Evolutionary conservation across 805 yeast species (phyloP).

Genomic region (Zygotorulaspora sp.): DNA sequence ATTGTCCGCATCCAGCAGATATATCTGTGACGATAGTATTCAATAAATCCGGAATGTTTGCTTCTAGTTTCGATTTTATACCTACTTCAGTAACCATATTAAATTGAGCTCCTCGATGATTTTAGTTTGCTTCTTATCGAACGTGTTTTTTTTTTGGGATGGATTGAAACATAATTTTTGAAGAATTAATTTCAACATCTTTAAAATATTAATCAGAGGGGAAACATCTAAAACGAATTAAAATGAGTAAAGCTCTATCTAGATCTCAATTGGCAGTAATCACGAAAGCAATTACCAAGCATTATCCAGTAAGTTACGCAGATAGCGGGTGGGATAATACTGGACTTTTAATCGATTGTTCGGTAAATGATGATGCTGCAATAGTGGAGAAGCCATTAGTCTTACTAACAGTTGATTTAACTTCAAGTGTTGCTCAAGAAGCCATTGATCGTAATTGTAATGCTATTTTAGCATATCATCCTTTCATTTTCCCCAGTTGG

Average conservation of each 20-base stretch:
- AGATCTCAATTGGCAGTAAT: slow-evolving; percentile 41
- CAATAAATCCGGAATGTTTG: slow-evolving; percentile 27
- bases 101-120: not conserved
- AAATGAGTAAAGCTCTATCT: slow-evolving; percentile 27
- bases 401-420: slow-evolving; percentile 78
- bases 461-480: slow-evolving; percentile 83
- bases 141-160: too few species aligned
- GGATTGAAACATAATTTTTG: not conserved
- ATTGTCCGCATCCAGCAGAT: slow-evolving; percentile 96
- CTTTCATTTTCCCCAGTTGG: slow-evolving; percentile 87
- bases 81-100: slow-evolving; percentile 23
- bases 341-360: slow-evolving; percentile 77
- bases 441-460: slow-evolving; percentile 56
- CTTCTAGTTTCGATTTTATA: slow-evolving; percentile 25
- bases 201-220: not conserved
- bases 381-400: slow-evolving; percentile 32
- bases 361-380: slow-evolving; percentile 29
- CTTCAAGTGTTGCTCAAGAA: slow-evolving; percentile 78
- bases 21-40: slow-evolving; percentile 38
- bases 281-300: slow-evolving; percentile 54
- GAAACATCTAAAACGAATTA: slow-evolving; percentile 1
- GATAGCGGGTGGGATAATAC: slow-evolving; percentile 94
- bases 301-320: slow-evolving; percentile 79
- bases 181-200: not conserved
- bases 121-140: not conserved